These are phyloP conservation scores for Aspergillus hortae DNA, from an alignment of 2,329 filamentous ascomycete genomes.

Conservation along the genomic window DNA sequence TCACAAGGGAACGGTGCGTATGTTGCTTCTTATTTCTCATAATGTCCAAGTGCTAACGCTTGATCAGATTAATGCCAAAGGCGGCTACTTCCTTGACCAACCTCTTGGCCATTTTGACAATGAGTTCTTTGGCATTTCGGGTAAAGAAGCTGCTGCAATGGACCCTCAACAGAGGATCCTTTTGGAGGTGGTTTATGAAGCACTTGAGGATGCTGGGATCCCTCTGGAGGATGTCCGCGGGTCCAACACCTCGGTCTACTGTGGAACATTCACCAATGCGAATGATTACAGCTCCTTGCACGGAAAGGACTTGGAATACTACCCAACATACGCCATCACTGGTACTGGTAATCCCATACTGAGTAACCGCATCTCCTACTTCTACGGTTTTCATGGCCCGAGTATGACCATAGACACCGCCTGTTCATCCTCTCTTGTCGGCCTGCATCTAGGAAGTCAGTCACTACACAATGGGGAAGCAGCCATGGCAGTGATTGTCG, in stretches of 20 bases:
- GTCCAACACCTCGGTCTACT: slow-evolving; percentile 21
- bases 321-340: not conserved
- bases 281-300: not conserved
- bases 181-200: slow-evolving; percentile 41
- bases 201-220: slow-evolving; percentile 18
- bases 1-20: slow-evolving; percentile 5
- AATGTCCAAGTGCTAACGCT: not conserved
- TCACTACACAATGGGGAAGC: not conserved
- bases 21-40: not conserved
- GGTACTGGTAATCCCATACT: not conserved
- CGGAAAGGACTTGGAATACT: not conserved
- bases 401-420: not conserved
- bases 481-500: not conserved
- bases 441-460: not conserved
- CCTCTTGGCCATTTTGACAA: slow-evolving; percentile 16
- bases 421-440: not conserved
- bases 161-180: slow-evolving; percentile 24
- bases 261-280: slow-evolving; percentile 1
- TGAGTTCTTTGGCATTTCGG: slow-evolving; percentile 20
- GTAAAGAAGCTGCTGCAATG: slow-evolving; percentile 29
- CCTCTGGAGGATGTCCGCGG: slow-evolving; percentile 17
- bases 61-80: slow-evolving; percentile 1
- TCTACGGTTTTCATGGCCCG: not conserved
- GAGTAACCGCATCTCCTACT: not conserved
- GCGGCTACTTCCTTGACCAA: slow-evolving; percentile 1